Percentiles rank a stretch among this genome's conserved stretches.
These are phyloP conservation scores for Przewalskia tangutica DNA, from an alignment of 257 asterid genomes.

Conservation along the genomic window DNA sequence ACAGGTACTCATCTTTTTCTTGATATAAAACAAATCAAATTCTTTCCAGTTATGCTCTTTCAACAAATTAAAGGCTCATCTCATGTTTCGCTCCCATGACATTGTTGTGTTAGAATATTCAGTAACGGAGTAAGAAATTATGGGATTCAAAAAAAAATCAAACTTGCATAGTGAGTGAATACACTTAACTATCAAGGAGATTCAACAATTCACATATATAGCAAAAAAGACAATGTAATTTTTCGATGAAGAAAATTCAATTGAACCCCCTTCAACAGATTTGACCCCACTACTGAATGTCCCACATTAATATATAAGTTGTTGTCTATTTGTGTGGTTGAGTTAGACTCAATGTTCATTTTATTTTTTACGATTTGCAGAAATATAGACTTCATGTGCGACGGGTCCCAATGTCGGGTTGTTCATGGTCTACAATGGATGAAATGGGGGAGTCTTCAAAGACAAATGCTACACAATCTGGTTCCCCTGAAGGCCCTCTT, in stretches of 20 bases:
- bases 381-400: constrained; percentile 58
- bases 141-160: too few species aligned
- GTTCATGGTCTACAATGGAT: constrained; percentile 13
- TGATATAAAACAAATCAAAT: background rate
- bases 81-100: background rate
- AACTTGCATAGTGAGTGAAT: too few species aligned
- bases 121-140: background rate
- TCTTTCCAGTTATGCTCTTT: background rate
- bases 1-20: constrained; percentile 12
- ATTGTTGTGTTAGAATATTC: background rate
- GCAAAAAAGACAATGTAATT: background rate
- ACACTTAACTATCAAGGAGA: background rate
- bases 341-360: background rate
- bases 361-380: constrained; percentile 14
- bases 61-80: background rate
- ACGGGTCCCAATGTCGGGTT: constrained; percentile 14
- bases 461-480: constrained; percentile 17
- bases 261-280: background rate
- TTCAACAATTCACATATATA: too few species aligned
- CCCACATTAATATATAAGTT: background rate
- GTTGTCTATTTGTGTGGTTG: background rate
- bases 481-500: constrained; percentile 60
- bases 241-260: background rate
- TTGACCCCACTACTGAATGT: too few species aligned
- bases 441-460: constrained; percentile 14